These are phyloP conservation scores for Eucalyptus guilfoylei DNA, from an alignment of 345 rosid genomes.

Conservation along the genomic window DNA sequence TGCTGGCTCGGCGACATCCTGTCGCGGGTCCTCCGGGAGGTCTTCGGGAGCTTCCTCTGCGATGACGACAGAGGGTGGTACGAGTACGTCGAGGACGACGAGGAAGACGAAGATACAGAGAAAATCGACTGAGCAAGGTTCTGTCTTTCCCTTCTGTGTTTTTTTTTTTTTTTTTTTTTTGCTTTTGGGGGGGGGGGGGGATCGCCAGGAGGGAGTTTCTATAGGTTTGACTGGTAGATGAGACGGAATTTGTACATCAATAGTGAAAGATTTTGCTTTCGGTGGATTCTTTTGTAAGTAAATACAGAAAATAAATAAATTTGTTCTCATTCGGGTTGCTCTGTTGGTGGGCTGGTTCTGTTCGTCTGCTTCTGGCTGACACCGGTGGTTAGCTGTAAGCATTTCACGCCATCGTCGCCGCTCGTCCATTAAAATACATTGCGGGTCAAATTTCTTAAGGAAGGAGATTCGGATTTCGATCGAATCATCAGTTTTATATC, in stretches of 20 bases:
- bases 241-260: neutral
- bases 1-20: conserved; percentile 9
- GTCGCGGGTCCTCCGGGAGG: conserved; percentile 2
- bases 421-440: neutral
- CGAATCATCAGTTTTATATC: neutral
- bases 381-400: neutral
- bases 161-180: neutral
- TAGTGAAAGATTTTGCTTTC: neutral
- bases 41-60: conserved; percentile 4
- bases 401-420: neutral
- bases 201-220: neutral
- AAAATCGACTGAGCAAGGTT: neutral
- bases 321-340: neutral
- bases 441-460: neutral
- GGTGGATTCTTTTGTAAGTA: neutral
- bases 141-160: neutral
- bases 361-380: neutral
- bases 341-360: neutral
- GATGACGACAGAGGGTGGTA: neutral
- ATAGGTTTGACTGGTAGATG: neutral
- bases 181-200: neutral
- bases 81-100: neutral
- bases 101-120: neutral
- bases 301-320: neutral
- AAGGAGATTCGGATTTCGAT: neutral